Evolutionary conservation across 1,284 basidiomycete genomes (phyloP), one percentile per base, ranked within the genome.

Genomic region (Sporisorium iseilematis-ciliati): DNA sequence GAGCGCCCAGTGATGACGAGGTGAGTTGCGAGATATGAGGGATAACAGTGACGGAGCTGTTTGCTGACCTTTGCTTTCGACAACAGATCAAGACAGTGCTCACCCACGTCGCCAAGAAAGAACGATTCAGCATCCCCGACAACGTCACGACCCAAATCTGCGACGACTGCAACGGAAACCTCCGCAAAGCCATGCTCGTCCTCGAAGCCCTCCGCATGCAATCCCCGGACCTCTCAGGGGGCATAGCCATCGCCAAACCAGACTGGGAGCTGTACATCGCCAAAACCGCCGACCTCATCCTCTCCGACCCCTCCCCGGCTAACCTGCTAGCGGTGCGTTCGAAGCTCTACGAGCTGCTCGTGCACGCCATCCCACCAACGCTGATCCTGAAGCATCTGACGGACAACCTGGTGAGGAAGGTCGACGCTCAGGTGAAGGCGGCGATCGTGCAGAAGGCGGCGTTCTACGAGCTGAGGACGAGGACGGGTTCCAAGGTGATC

Each of bases 241-340:
- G 45, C 91, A 23, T 86, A 42, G 92, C 94, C 54, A 94, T 87
- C 14, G 86, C 95, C 16, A 94, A 97, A 86, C 95, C 97, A 14
- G 97, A 99, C 83, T 99, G 97, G 97, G 96, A 99, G 86, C 92
- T 92, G n/a, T 99, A 97, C 84, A 95, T 94, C 78, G 88, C 91
- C 77, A 94, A 95, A 85, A 92, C 97, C 14, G 95, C 93, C n/a
- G 93, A 96, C 84, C 86, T 93, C 81, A 96, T 99, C 78, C 87
- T 98, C n/a, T 89, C 90, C 75, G 94, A 97, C 81, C 97, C 98
- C 86, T 90, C 91, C n/a, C 94, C 97, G 14, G 90, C 92, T 65
- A 90, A 91, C 60, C 90, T 99, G 54, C 92, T 98, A 88, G 93
- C 94, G 82, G 92, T 98, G 11, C 90, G 97, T 59, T 89, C 90